phyloP scores from a whole-genome alignment of 441 rosid species.

The Theobroma grandiflorum region DNA sequence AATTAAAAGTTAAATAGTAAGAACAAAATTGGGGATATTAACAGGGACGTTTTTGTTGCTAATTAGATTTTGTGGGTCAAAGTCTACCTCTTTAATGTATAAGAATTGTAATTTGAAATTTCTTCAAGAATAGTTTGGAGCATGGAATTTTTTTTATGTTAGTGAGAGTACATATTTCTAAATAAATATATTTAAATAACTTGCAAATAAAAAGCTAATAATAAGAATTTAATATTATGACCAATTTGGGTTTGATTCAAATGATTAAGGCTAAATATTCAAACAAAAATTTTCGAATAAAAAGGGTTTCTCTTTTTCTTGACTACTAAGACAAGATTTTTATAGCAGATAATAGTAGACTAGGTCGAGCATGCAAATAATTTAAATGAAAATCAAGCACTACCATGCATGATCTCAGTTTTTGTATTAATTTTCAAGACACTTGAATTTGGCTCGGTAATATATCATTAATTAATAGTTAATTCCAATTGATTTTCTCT shows the following conservation, averaged over 20 bases:
- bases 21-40: constrained; percentile 3
- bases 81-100: not conserved
- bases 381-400: not conserved
- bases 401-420: not conserved
- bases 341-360: not conserved
- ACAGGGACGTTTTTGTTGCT: constrained; percentile 3
- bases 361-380: not conserved
- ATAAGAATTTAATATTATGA: not conserved
- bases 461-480: not conserved
- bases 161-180: not conserved
- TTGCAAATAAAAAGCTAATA: not conserved
- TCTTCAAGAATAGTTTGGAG: not conserved
- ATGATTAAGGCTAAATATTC: not conserved
- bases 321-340: too few relatives aligned
- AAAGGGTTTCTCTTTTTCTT: not conserved
- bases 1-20: not conserved
- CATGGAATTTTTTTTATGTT: not conserved
- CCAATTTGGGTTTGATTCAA: not conserved
- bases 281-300: not conserved
- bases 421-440: not conserved
- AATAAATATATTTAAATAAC: not conserved
- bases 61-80: not conserved
- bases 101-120: not conserved
- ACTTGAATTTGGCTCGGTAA: not conserved
- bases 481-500: not conserved